phyloP scores from a whole-genome alignment of 305 asterid species.

The Fraxinus floribunda region DNA sequence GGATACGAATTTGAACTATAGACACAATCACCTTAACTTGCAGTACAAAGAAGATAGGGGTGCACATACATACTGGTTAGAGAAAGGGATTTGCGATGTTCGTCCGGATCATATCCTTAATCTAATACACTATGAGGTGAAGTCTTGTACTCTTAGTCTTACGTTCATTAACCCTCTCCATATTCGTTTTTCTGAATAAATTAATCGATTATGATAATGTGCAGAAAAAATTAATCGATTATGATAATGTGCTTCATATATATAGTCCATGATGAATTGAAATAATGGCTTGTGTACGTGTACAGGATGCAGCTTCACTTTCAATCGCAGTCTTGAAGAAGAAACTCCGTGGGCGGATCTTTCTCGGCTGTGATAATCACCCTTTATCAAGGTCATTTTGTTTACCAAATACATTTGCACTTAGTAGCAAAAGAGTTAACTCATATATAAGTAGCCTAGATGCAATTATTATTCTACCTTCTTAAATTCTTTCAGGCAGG shows the following conservation, averaged over 20 bases:
- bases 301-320: slow-evolving; percentile 87
- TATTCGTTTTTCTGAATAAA: not conserved
- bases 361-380: slow-evolving; percentile 88
- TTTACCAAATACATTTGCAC: not conserved
- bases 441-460: not conserved
- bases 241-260: not conserved
- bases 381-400: slow-evolving; percentile 70
- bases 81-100: slow-evolving; percentile 64
- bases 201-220: not conserved
- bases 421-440: not conserved
- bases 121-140: slow-evolving; percentile 90
- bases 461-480: slow-evolving; percentile 4
- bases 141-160: not conserved
- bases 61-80: slow-evolving; percentile 83
- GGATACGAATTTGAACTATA: slow-evolving; percentile 13
- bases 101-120: slow-evolving; percentile 94
- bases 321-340: slow-evolving; percentile 64
- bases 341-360: slow-evolving; percentile 55
- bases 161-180: not conserved
- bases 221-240: too few species aligned
- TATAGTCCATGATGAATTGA: not conserved
- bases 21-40: slow-evolving; percentile 48
- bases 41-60: slow-evolving; percentile 82
- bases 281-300: slow-evolving; percentile 3
- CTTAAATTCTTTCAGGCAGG: slow-evolving; percentile 52